Percentiles rank a stretch among this genome's conserved stretches.
Evolutionary conservation across 2,329 filamentous ascomycete genomes (phyloP).

Genomic region (Talaromyces piceae): DNA sequence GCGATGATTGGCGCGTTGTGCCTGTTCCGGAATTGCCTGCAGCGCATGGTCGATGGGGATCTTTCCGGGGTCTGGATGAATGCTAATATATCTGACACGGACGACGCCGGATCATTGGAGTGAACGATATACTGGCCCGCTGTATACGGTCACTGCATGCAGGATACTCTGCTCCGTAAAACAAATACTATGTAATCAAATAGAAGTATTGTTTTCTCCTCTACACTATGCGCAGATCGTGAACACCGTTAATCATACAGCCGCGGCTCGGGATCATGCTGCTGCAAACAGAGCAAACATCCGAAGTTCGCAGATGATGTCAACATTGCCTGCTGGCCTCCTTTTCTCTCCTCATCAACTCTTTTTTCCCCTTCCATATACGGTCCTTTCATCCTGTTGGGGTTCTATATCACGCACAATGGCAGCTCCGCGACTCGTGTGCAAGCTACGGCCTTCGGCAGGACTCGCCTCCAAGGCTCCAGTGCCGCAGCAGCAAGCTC

Average conservation of each 20-base stretch:
- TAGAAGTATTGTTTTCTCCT: no score
- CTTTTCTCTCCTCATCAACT: background rate
- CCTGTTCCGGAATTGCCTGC: background rate
- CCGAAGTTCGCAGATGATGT: background rate
- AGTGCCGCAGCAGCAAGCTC: conserved; percentile 5
- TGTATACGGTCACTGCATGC: no score
- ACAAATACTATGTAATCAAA: no score
- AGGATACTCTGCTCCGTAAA: no score
- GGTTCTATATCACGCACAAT: conserved; percentile 1
- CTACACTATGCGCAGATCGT: no score
- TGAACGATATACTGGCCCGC: no score
- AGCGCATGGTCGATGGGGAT: no score
- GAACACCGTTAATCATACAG: background rate
- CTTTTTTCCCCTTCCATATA: background rate
- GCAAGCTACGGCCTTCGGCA: conserved; percentile 1
- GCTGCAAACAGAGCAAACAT: background rate
- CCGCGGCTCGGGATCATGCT: background rate
- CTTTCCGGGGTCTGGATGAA: no score
- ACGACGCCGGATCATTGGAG: no score
- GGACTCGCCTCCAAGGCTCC: background rate
- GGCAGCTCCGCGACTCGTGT: conserved; percentile 5
- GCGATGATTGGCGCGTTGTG: background rate
- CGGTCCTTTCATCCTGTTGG: background rate
- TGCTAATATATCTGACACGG: no score
- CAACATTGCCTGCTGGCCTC: background rate